Percentiles rank a stretch among this genome's conserved stretches.
Conservation (phyloP, 2,329 filamentous ascomycete genomes). For the Aspergillus brasiliensis region DNA sequence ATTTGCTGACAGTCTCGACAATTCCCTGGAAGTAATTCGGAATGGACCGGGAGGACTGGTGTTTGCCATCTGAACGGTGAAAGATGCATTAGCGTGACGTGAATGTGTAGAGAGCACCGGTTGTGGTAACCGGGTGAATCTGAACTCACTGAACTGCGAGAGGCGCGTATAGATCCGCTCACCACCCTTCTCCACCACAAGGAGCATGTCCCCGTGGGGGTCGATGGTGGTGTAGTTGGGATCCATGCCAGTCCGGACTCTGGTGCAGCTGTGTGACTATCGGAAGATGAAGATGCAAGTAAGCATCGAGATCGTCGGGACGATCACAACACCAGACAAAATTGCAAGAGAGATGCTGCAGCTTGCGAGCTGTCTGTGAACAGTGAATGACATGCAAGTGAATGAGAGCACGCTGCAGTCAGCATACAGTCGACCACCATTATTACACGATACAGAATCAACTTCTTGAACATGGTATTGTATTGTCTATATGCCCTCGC, state of each 20-base stretch:
- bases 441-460: background rate
- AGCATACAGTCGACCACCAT: background rate
- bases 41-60: too few relatives aligned
- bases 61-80: too few relatives aligned
- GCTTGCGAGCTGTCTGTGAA: too few relatives aligned
- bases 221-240: conserved; percentile 1
- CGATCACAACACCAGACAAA: background rate
- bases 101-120: too few relatives aligned
- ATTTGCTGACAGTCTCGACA: too few relatives aligned
- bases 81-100: too few relatives aligned
- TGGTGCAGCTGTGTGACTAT: background rate
- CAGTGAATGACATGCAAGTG: background rate
- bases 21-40: background rate
- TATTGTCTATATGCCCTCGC: background rate
- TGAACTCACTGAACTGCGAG: background rate
- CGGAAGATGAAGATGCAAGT: background rate
- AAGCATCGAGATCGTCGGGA: background rate
- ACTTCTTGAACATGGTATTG: background rate
- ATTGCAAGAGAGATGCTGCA: too few relatives aligned
- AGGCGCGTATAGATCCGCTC: background rate
- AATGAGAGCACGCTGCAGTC: background rate
- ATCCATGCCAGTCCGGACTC: background rate
- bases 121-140: too few relatives aligned
- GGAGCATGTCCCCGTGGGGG: conserved; percentile 8
- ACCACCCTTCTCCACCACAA: background rate